Percentiles rank a stretch among this genome's conserved stretches.
Evolutionary conservation across 129 eudicot species (phyloP).

Genomic region (Artemisia annua): DNA sequence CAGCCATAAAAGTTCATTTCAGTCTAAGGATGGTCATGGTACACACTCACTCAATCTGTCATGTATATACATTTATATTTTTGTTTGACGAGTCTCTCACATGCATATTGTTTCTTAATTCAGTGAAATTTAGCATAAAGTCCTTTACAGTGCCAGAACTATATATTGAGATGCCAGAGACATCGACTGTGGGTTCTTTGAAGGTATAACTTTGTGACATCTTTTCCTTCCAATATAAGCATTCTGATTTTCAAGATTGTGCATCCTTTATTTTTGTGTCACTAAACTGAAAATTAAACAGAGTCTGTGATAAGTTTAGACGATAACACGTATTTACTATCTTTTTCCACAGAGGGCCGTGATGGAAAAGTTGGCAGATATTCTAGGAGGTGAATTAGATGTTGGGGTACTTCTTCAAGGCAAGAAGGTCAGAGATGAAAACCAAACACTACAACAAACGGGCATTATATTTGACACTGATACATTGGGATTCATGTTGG

Average conservation of each 20-base stretch:
- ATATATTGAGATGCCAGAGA: constrained; percentile 91
- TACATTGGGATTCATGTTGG: constrained; percentile 71
- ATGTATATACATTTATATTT: background rate
- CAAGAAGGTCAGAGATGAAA: constrained; percentile 81
- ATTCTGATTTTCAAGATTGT: constrained; percentile 4
- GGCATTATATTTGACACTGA: constrained; percentile 58
- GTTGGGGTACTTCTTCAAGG: constrained; percentile 91
- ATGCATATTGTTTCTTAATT: constrained; percentile 25
- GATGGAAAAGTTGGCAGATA: constrained; percentile 77
- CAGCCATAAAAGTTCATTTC: constrained; percentile 36
- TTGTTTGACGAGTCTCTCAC: constrained; percentile 29
- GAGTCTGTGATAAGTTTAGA: background rate
- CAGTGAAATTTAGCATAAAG: constrained; percentile 90
- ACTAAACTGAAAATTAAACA: too few relatives aligned
- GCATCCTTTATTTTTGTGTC: constrained; percentile 1
- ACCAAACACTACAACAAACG: constrained; percentile 71
- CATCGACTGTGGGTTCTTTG: constrained; percentile 80
- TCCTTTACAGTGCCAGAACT: constrained; percentile 95
- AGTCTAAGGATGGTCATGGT: constrained; percentile 62
- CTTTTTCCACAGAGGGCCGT: constrained; percentile 58
- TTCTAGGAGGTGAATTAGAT: constrained; percentile 74
- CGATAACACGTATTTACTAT: constrained; percentile 4
- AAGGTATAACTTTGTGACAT: constrained; percentile 51
- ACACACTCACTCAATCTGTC: constrained; percentile 12
- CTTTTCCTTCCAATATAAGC: background rate